Base-by-base conservation (phyloP, 2,329 filamentous ascomycete genomes). In the Colletotrichum euphorbiae region DNA sequence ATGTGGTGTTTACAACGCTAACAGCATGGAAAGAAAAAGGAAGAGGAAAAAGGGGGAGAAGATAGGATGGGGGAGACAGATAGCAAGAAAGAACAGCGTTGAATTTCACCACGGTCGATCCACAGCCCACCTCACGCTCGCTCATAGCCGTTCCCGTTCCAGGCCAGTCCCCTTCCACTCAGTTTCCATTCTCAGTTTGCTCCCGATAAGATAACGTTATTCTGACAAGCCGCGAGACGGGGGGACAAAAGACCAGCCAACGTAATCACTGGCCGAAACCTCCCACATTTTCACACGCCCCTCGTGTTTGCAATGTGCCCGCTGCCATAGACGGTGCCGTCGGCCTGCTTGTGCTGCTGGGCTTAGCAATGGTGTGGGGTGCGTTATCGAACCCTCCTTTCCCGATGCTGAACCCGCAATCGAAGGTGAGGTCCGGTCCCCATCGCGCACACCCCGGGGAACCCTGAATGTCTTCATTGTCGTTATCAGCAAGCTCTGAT, bases 401-500 rank as follows among this genome's bases (percentile, higher is more conserved):
- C 7, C 28, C 28, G 28, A 28, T 28, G 19, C 17, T 28, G 28
- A n/a, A n/a, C 42, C n/a, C 33, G 21, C 12, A 15, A 45, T 45
- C 48, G 0, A n/a, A 1, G 36, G 36, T 56, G 12, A 21, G 13
- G 31, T 21, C 50, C 19, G 33, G 36, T 56, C 15, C 36, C 57
- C 48, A 67, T 19, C 24, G 54, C 38, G 48, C 17, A 38, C 56
- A 52, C 15, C 55, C 62, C 46, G 56, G 42, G 54, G 36, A 48
- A 63, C 64, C 68, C 59, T 69, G 54, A 70, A 68, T 45, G 43
- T 62, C 48, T 50, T 70, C 59, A 19, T 40, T 24, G 64, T 51
- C 24, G 59, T 70, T 70, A 70, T 70, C 69, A 58, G 45, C 11
- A 24, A n/a, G 5, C 15, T 0, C 13, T 70, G 45, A 70, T 70